Conservation (phyloP, 768 basidiomycete genomes). For the Hortiboletus flavorubellus region DNA sequence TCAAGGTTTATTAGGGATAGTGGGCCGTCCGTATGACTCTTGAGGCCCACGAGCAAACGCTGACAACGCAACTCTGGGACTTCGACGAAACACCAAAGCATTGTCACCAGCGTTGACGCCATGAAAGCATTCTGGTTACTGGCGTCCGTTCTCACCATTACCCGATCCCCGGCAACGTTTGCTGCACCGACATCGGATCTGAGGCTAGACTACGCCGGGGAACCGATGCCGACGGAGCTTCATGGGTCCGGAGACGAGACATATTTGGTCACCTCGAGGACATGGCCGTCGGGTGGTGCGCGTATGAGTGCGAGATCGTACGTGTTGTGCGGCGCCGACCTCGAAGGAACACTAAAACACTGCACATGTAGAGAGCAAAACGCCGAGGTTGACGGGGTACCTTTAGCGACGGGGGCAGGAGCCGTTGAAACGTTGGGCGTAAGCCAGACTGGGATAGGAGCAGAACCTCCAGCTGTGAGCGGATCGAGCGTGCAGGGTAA, state of each 20-base stretch:
- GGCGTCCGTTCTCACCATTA: conserved; percentile 1
- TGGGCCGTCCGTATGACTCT: not conserved
- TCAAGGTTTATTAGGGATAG: conserved; percentile 5
- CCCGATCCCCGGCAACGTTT: conserved; percentile 2
- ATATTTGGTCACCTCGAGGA: conserved; percentile 4
- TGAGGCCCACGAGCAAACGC: not conserved
- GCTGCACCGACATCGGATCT: conserved; percentile 14
- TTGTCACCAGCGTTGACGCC: not conserved
- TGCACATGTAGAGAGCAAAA: conserved; percentile 9
- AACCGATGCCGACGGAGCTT: conserved; percentile 14
- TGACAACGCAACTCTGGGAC: not conserved
- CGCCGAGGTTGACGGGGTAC: not conserved
- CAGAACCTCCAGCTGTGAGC: not conserved
- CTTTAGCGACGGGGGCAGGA: not conserved
- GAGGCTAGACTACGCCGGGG: not conserved
- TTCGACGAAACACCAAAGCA: not conserved
- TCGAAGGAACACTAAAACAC: not conserved
- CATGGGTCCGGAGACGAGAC: conserved; percentile 6
- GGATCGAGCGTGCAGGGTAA: conserved; percentile 11
- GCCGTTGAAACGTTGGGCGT: not conserved
- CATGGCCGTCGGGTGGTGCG: conserved; percentile 4
- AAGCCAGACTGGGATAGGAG: not conserved
- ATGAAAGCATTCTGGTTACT: conserved; percentile 3
- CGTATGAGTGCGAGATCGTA: conserved; percentile 3
- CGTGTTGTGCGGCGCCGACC: conserved; percentile 5